Base-by-base conservation (phyloP, 202 grass and related monocot genomes). In the Cymbopogon flexuosus region DNA sequence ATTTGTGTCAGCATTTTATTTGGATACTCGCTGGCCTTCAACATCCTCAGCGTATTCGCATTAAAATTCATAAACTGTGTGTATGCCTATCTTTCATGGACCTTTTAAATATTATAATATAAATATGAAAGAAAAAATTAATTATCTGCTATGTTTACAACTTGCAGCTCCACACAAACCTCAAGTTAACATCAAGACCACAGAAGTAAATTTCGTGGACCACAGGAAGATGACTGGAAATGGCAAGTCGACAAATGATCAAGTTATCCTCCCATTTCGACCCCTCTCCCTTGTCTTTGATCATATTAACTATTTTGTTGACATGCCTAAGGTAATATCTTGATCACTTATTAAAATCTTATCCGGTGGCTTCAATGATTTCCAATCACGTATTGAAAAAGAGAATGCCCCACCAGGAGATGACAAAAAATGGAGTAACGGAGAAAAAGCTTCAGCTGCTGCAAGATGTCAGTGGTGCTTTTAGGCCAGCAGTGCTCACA, bases 1-100 rank as follows among this genome's bases (percentile, higher is more conserved):
- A 88, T 93, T 86, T 89, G 86, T 64, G 86, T 94, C 34, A 19
- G 72, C 42, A 51, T 86, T 81, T 89, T 98, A 81, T 77, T 98
- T 62, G 79, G 88, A 64, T 98, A 91, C 77, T 85, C 88, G 3
- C 36, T 98, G 40, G 72, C 83, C 63, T 94, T 94, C 84, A 98
- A 98, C 76, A 91, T 98, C 77, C 70, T 98, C 79, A 94, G 84
- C 56, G 79, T 98, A 79, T 86, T 94, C 66, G 92, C 95, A 74
- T 75, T 98, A 42, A 79, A 91, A 65, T 84, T 91, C 84, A 89
- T 94, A 67, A 88, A 86, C 29, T 82, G 95, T 95, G 88, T 70
- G 84, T 86, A 66, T 83, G 73, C 8, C 18, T 24, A 61, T 70
- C 40, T 82, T 62, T 62, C 41, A 59, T 5, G 31, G 69, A 54